A percentile compares a stretch with the other conserved stretches of the same genome.
phyloP scores from a whole-genome alignment of 345 rosid genomes.

The Anacardium occidentale region DNA sequence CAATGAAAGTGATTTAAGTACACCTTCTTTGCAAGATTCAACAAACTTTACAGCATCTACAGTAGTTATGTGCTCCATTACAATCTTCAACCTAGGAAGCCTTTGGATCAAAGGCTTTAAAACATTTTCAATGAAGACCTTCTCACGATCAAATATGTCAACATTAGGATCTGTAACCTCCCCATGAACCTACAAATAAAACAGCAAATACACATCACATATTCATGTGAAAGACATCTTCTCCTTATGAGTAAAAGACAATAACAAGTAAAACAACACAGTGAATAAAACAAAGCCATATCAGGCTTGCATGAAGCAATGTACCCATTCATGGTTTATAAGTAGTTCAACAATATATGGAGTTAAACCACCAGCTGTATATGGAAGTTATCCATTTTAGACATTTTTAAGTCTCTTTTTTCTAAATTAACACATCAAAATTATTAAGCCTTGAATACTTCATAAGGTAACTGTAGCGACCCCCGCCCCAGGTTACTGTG shows the following conservation, averaged over 20 bases:
- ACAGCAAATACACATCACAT: slow-evolving; percentile 5
- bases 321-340: slow-evolving; percentile 3
- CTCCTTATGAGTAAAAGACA: background rate
- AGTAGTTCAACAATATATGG: slow-evolving; percentile 6
- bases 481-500: no score
- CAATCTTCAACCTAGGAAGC: slow-evolving; percentile 74
- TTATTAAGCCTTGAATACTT: background rate
- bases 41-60: slow-evolving; percentile 81
- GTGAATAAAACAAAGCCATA: background rate
- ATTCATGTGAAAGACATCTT: background rate
- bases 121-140: slow-evolving; percentile 76
- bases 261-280: background rate
- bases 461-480: no score
- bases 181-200: slow-evolving; percentile 76
- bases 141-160: slow-evolving; percentile 90
- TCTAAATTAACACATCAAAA: background rate
- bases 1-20: slow-evolving; percentile 2
- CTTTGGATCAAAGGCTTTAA: slow-evolving; percentile 66
- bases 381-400: background rate
- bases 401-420: background rate
- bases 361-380: background rate
- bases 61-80: slow-evolving; percentile 94
- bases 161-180: slow-evolving; percentile 85
- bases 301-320: background rate
- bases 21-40: slow-evolving; percentile 82